These are phyloP conservation scores for Amanita jacksonii DNA, from an alignment of 768 basidiomycete species.

Conservation along the genomic window DNA sequence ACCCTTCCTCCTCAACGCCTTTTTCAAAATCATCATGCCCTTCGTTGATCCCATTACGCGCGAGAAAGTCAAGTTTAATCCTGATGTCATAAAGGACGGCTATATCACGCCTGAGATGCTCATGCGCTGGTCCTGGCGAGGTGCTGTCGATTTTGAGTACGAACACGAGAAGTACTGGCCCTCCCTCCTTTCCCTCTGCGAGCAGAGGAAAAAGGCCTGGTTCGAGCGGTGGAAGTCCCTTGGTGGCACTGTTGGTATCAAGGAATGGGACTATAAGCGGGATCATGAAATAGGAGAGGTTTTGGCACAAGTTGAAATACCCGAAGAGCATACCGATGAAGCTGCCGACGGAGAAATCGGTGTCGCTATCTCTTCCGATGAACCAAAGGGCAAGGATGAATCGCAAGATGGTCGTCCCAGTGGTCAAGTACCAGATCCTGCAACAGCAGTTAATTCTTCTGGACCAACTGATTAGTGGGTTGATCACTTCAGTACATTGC, in stretches of 20 bases:
- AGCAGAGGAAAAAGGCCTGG: conserved; percentile 38
- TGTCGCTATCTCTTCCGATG: conserved; percentile 2
- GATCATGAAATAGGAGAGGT: neutral
- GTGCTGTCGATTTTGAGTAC: conserved; percentile 58
- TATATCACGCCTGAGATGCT: conserved; percentile 65
- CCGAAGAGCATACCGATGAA: neutral
- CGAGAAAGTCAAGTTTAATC: conserved; percentile 69
- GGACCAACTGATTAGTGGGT: too few species aligned
- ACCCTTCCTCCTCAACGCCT: conserved; percentile 67
- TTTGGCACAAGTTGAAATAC: neutral
- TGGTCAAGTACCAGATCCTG: too few species aligned
- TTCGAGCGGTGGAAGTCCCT: conserved; percentile 55
- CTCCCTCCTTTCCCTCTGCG: conserved; percentile 44
- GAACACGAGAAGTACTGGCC: conserved; percentile 72
- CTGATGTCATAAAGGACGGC: conserved; percentile 51
- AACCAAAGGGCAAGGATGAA: neutral
- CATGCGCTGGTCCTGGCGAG: conserved; percentile 63
- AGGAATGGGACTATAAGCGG: conserved; percentile 71
- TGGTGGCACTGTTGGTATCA: conserved; percentile 62
- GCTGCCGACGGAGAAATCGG: neutral
- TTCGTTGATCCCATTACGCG: conserved; percentile 81
- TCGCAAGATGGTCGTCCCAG: neutral
- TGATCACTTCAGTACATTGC: too few species aligned
- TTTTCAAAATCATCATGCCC: conserved; percentile 70
- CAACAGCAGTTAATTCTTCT: too few species aligned